Evolutionary conservation across 192 early-diverging fungal species (phyloP), one percentile per base, ranked within the genome.

Genomic region (Coemansia sp.): DNA sequence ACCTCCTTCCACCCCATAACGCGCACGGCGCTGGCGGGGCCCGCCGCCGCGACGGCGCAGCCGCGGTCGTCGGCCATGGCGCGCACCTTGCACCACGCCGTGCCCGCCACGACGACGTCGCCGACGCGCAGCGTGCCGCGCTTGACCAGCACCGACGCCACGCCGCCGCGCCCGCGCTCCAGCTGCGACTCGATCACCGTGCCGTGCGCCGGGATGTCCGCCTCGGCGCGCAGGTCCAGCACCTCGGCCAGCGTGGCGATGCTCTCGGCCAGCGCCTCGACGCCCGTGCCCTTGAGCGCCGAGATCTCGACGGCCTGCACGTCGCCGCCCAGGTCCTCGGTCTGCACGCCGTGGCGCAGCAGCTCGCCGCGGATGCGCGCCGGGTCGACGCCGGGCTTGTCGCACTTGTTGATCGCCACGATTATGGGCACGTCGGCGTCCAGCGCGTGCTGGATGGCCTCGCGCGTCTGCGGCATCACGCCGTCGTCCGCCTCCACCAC

Each of bases 371-470:
- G 82, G 17, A 86, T 84, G 20, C 65, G 79, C 36, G 75, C 76
- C 3, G 89, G 77, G 29, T 94, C 85, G 2, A 86, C 90, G 4
- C 90, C 91, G 20, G 89, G 91, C 67, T 95, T 97, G 80, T 99
- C 97, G 73, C 96, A 97, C 77, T 99, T 99, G 87, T 97, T 99
- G 60, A 99, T 91, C 0, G 97, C 97, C 0, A 99, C 95, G 64
- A 99, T 89, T 39, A 99, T 89, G 20, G 96, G 94, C 19, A 95
- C 92, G 54, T 86, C 84, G 10, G 94, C 93, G 9, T 87, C 88
- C 36, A 91, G 85, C 6, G 95, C 93, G 76, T 96, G 96, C 69
- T 94, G 87, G 59, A 99, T 94, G 8, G 97, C 95, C 76, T 98
- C 97, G 8, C 92, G 82, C 2, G 97, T 99, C 74, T 99, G 97